Evolutionary conservation across 495 filamentous ascomycete species (phyloP), one percentile per base, ranked within the genome.

Genomic region (Hypomontagnella monticulosa): DNA sequence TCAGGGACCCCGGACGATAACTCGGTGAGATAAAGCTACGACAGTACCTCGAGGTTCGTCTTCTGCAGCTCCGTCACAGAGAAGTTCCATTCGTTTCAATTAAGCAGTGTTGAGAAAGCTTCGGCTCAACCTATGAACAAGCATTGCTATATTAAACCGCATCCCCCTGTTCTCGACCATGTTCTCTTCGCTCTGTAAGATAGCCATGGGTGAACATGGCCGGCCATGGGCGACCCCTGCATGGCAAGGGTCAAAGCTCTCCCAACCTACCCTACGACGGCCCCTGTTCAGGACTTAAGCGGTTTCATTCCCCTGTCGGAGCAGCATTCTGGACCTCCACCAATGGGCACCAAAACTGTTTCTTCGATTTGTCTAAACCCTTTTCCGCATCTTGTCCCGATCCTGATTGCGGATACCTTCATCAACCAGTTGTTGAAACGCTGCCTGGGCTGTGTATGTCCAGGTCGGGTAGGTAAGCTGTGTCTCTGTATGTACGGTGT

Each of bases 291-390:
- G 34, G 27, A 27, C 23, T 27, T 27, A 27, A 27, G 23, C 23
- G 23, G 23, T 27, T 27, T 27, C 23, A 27, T 27, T 27, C 33
- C 61, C 61, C 36, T 53, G 62, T 65, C 48, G 36, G 37, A 8
- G 66, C 56, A 64, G 46, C 66, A 64, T 63, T 69, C 49, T 69
- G 60, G 60, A 56, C 60, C 66, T 60, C 53, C 49, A 60, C 66
- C 44, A 53, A 52, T 27, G 2, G 23, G 23, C 23, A 27, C 23
- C 23, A 27, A 27, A 27, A 6, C 41, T 43, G 41, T 18, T 47
- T 61, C 51, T 55, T 56, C 56, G 50, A 63, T 63, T 20, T 52
- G 57, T 48, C 66, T 69, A 69, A 63, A 69, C 66, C 51, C 55
- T 54, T 61, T 69, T 61, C 32, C 37, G 66, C 30, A 63, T 43